A percentile compares a stretch with the other conserved stretches of the same genome.
These are phyloP conservation scores for Cenchrus americanus DNA, from an alignment of 176 grass and related monocot species.

Conservation along the genomic window DNA sequence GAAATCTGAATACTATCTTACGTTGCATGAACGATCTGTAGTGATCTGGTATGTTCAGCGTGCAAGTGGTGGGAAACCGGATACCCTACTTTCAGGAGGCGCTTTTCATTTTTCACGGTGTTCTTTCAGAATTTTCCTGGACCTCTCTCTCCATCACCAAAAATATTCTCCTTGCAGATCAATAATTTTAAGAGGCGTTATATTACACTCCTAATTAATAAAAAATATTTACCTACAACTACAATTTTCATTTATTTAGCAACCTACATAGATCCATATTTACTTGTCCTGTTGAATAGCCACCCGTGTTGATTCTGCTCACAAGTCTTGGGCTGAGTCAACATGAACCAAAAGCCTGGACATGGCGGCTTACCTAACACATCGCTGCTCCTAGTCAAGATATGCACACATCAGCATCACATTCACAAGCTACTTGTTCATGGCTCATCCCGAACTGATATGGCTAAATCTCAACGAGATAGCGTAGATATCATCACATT, in stretches of 20 bases:
- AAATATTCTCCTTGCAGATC: no score
- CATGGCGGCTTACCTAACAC: background rate
- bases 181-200: no score
- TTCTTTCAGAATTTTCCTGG: background rate
- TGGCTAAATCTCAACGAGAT: no score
- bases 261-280: no score
- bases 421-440: background rate
- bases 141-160: background rate
- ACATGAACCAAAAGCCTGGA: background rate
- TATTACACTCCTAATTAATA: no score
- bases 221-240: no score
- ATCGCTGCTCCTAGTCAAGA: background rate
- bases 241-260: no score
- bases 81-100: background rate
- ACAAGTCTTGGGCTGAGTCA: background rate
- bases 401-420: background rate
- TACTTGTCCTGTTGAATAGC: no score
- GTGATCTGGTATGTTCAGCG: constrained; percentile 4
- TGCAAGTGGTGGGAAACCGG: background rate
- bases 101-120: background rate
- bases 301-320: no score
- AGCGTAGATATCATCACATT: no score
- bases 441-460: background rate
- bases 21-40: background rate
- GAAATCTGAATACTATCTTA: background rate